phyloP scores from a whole-genome alignment of 805 yeast genomes.

The Candida orba region DNA sequence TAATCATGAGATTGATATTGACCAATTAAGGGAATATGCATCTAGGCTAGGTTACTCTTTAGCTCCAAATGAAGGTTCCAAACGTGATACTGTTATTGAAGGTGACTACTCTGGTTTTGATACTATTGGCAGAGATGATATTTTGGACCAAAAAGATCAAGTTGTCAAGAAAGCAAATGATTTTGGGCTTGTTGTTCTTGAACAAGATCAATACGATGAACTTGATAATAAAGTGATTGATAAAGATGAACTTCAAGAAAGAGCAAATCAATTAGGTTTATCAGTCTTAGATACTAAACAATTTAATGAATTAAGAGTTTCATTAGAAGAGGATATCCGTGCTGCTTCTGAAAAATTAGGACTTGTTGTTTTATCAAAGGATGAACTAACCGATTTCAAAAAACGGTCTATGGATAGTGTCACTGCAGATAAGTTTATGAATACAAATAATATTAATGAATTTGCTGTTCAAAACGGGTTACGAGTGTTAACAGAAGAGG shows the following conservation, averaged over 20 bases:
- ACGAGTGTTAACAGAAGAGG: constrained; percentile 2
- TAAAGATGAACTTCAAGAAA: constrained; percentile 1
- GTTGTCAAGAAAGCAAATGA: constrained; percentile 10
- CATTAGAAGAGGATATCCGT: constrained; percentile 13
- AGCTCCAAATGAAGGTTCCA: constrained; percentile 7
- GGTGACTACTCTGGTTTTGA: constrained; percentile 10
- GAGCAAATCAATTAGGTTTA: constrained; percentile 12
- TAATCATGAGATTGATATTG: constrained; percentile 6
- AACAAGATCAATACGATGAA: constrained; percentile 16
- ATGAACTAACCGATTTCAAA: constrained; percentile 11
- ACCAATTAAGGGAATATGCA: constrained; percentile 17
- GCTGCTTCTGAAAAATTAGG: constrained; percentile 10
- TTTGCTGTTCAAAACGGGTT: constrained; percentile 3
- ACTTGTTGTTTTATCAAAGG: constrained; percentile 19
- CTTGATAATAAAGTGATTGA: constrained; percentile 2
- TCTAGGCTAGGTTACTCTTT: constrained; percentile 12
- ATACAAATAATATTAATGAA: constrained; percentile 1
- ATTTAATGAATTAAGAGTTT: constrained; percentile 5
- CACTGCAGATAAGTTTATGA: not conserved
- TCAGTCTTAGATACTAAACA: constrained; percentile 20
- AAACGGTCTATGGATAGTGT: constrained; percentile 9
- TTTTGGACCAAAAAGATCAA: constrained; percentile 6
- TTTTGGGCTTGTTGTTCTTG: constrained; percentile 23
- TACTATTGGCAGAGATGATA: constrained; percentile 9
- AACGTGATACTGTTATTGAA: constrained; percentile 5